These are phyloP conservation scores for Penicillium sp. DNA, from an alignment of 2,329 filamentous ascomycete species.

Conservation along the genomic window DNA sequence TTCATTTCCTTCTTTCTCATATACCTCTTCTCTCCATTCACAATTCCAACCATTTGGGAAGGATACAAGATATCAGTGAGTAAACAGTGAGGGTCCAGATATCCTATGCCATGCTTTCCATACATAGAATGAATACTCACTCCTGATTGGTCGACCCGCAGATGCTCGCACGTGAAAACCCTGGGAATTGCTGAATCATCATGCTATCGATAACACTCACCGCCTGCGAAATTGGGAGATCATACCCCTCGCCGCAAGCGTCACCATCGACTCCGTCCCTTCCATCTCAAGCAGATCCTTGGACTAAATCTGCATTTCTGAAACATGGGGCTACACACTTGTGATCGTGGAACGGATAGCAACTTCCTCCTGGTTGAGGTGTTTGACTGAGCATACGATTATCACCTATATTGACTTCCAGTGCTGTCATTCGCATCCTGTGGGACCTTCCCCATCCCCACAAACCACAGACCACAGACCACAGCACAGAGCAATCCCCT, in stretches of 20 bases:
- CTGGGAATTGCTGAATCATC: no score
- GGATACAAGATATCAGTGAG: no score
- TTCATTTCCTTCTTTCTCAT: background rate
- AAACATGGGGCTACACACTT: background rate
- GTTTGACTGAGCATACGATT: background rate
- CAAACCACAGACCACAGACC: conserved; percentile 3
- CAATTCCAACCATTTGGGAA: no score
- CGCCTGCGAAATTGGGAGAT: background rate
- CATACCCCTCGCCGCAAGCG: conserved; percentile 4
- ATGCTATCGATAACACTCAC: conserved; percentile 2
- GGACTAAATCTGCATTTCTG: background rate
- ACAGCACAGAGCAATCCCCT: conserved; percentile 1
- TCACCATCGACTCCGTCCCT: background rate
- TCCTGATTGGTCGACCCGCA: background rate
- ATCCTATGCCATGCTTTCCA: background rate
- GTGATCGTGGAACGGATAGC: background rate
- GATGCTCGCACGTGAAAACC: background rate
- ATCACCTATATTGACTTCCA: background rate
- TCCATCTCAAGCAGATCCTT: background rate
- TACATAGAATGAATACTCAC: background rate
- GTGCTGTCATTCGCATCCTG: background rate
- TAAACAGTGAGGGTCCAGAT: no score
- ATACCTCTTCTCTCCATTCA: background rate
- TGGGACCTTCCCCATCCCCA: background rate
- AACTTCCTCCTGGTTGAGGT: background rate